Evolutionary conservation across 2,329 filamentous ascomycete genomes (phyloP).

Genomic region (Rhinocladiella similis): DNA sequence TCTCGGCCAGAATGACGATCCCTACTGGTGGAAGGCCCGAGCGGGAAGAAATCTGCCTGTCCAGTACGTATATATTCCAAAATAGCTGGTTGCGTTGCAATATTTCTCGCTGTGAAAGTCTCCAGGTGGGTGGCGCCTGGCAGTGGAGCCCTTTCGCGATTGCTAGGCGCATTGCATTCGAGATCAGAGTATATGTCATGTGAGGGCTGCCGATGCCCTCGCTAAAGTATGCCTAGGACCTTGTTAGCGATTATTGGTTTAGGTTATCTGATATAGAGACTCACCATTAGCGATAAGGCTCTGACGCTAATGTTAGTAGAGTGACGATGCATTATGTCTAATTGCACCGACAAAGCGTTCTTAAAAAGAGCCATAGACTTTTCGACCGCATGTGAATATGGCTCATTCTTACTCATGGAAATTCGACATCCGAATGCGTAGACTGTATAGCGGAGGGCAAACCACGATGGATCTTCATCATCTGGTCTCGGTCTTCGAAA

Average conservation of each 20-base stretch:
- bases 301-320: background rate
- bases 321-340: constrained; percentile 2
- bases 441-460: constrained; percentile 2
- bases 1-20: background rate
- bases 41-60: constrained; percentile 5
- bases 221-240: background rate
- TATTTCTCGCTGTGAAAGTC: background rate
- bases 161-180: constrained; percentile 2
- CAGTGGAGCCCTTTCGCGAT: constrained; percentile 3
- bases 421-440: constrained; percentile 6
- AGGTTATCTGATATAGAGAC: background rate
- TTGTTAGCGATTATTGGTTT: background rate
- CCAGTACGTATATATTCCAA: constrained; percentile 4
- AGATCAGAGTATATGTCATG: background rate
- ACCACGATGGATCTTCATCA: constrained; percentile 5
- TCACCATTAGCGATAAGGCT: constrained; percentile 3
- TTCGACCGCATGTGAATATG: background rate
- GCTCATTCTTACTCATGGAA: background rate
- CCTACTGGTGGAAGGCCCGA: constrained; percentile 4
- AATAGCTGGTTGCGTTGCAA: constrained; percentile 3
- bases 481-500: background rate
- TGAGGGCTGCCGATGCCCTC: constrained; percentile 3
- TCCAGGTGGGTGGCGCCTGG: background rate
- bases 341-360: constrained; percentile 3
- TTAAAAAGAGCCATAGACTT: background rate